phyloP scores from a whole-genome alignment of 2,329 filamentous ascomycete genomes.

The Hypoxylon rubiginosum region DNA sequence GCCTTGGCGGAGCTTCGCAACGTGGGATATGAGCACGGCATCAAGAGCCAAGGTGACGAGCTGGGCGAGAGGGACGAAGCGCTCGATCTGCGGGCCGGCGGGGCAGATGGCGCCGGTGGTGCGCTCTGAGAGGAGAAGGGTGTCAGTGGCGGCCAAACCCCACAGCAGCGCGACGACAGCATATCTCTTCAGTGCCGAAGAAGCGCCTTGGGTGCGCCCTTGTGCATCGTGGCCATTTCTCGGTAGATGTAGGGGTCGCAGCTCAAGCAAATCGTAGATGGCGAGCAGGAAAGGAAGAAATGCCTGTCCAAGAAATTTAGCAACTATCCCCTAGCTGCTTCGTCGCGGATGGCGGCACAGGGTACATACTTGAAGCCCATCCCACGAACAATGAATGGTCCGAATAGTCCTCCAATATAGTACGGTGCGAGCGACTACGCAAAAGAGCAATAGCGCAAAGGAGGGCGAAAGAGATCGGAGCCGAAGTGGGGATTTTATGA shows the following conservation, averaged over 20 bases:
- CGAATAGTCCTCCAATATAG: slow-evolving; percentile 52
- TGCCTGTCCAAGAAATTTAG: slow-evolving; percentile 43
- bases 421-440: slow-evolving; percentile 47
- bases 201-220: slow-evolving; percentile 17
- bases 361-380: slow-evolving; percentile 52
- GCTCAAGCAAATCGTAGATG: slow-evolving; percentile 41
- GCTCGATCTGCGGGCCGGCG: slow-evolving; percentile 44
- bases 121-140: slow-evolving; percentile 46
- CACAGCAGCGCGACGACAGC: slow-evolving; percentile 49
- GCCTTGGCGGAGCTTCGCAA: slow-evolving; percentile 48
- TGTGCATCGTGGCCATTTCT: slow-evolving; percentile 40
- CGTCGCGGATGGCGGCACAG: neutral
- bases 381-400: slow-evolving; percentile 53
- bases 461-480: slow-evolving; percentile 33
- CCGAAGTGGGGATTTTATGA: slow-evolving; percentile 33
- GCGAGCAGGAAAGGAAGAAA: slow-evolving; percentile 51
- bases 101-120: slow-evolving; percentile 52
- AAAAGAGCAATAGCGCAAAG: slow-evolving; percentile 42
- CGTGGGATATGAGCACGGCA: slow-evolving; percentile 48
- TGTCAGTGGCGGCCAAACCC: slow-evolving; percentile 51
- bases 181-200: slow-evolving; percentile 37
- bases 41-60: slow-evolving; percentile 49
- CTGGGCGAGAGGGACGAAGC: slow-evolving; percentile 51
- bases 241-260: slow-evolving; percentile 43
- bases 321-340: neutral